Evolutionary conservation across 768 basidiomycete genomes (phyloP), one percentile per base, ranked within the genome.

Genomic region (Cubamyces sp.): DNA sequence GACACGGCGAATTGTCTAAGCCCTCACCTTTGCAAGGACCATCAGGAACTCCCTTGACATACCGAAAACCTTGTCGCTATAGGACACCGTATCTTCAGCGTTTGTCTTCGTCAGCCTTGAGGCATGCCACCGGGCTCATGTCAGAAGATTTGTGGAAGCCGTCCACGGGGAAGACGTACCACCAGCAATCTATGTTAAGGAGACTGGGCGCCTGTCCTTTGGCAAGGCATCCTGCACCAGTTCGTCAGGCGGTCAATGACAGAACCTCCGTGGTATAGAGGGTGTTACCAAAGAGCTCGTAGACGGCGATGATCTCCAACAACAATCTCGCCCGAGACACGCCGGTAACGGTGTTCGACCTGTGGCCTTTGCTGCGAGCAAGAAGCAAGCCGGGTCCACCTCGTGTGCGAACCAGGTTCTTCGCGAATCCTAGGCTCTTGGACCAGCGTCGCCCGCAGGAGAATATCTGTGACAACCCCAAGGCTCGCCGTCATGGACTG

Each of bases 31-130:
- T 48, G 74, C 72, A 39, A 75, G 68, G 41, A 71, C 47, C 18
- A 70, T 68, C 16, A 75, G 60, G 50, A 71, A 66, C 37, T 57
- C 57, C 54, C 74, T 74, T 41, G 72, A 75, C 57, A 75, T 76
- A 46, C 81, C 82, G 69, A 81, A 79, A 57, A 77, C 76, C 64
- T 74, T 78, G 68, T 84, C 81, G 46, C 80, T 75, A 46, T 76
- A 77, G 60, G 78, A 78, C 57, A 64, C 58, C 46, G 49, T 57
- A 40, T 68, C 66, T 5, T 66, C 66, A 65, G 72, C 64, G 74
- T 76, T 68, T 66, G 76, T 57, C 61, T 74, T 55, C 70, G 74
- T 67, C 66, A 72, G 63, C 68, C 73, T 70, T 55, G 23, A 56
- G n/a, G 56, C 49, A 59, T 34, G 34, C 34, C 34, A 34, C 34